Conservation (phyloP, 129 eudicot species). For the Artemisia annua region DNA sequence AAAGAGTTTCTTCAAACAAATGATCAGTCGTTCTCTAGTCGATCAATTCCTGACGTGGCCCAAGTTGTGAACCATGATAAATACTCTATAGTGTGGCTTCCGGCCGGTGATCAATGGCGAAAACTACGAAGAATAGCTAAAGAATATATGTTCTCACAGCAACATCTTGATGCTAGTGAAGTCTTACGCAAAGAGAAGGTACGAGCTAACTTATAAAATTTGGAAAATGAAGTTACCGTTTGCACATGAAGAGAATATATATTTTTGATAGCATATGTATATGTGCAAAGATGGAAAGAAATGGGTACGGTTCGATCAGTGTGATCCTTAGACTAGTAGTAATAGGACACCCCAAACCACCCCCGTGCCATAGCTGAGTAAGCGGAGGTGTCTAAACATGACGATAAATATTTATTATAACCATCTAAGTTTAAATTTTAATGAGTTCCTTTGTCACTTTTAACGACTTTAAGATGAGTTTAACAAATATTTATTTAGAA, state of each 20-base stretch:
- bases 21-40: constrained; percentile 31
- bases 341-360: too few species aligned
- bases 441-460: too few species aligned
- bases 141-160: constrained; percentile 14
- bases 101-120: constrained; percentile 39
- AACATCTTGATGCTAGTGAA: constrained; percentile 17
- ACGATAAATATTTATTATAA: too few species aligned
- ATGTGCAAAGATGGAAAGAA: too few species aligned
- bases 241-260: not conserved
- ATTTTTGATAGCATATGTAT: too few species aligned
- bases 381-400: too few species aligned
- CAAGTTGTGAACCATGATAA: constrained; percentile 17
- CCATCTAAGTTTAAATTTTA: too few species aligned
- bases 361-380: too few species aligned
- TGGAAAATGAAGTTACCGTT: not conserved
- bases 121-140: constrained; percentile 33
- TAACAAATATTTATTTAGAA: too few species aligned
- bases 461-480: too few species aligned
- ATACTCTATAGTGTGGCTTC: constrained; percentile 38
- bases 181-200: constrained; percentile 20
- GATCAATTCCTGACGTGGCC: constrained; percentile 25
- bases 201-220: not conserved
- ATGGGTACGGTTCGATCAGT: too few species aligned
- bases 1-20: constrained; percentile 37
- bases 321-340: too few species aligned